phyloP scores from a whole-genome alignment of 345 rosid genomes.

The Barbarea vulgaris region DNA sequence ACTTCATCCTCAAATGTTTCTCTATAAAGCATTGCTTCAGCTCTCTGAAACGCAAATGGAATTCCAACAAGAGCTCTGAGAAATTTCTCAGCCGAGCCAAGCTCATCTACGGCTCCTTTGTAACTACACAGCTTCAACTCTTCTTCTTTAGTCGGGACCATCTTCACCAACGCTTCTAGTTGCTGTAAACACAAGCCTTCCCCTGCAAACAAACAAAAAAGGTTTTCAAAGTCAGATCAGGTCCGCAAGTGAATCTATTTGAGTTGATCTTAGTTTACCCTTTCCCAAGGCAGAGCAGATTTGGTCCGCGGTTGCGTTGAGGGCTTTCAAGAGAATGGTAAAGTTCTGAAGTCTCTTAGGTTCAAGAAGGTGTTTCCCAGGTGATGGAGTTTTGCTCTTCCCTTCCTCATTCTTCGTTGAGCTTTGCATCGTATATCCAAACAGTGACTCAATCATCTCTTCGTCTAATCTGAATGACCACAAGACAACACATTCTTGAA shows the following conservation, averaged over 20 bases:
- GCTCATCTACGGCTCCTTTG: slow-evolving; percentile 72
- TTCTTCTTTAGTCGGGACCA: slow-evolving; percentile 96
- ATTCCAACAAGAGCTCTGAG: slow-evolving; percentile 58
- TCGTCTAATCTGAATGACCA: slow-evolving; percentile 72
- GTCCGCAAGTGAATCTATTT: neutral
- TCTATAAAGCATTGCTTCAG: slow-evolving; percentile 88
- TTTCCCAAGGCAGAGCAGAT: slow-evolving; percentile 68
- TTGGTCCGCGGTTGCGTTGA: slow-evolving; percentile 76
- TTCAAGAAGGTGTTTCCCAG: slow-evolving; percentile 87
- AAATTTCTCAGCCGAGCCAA: slow-evolving; percentile 85
- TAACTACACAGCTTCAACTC: slow-evolving; percentile 67
- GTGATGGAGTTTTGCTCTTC: slow-evolving; percentile 88
- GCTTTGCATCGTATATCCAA: slow-evolving; percentile 72
- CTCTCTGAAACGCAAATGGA: slow-evolving; percentile 73
- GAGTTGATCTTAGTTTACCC: slow-evolving; percentile 49
- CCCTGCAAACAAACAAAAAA: slow-evolving; percentile 47
- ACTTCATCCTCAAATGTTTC: slow-evolving; percentile 94
- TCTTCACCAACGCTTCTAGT: slow-evolving; percentile 85
- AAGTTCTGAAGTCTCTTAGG: slow-evolving; percentile 91
- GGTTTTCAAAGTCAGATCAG: neutral
- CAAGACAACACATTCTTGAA: slow-evolving; percentile 16
- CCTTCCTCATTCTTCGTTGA: slow-evolving; percentile 65
- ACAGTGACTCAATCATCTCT: slow-evolving; percentile 97
- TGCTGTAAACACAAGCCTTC: slow-evolving; percentile 73
- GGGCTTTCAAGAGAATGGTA: slow-evolving; percentile 86